Conservation (phyloP, 2,329 filamentous ascomycete species). For the Penicillium occitanis region DNA sequence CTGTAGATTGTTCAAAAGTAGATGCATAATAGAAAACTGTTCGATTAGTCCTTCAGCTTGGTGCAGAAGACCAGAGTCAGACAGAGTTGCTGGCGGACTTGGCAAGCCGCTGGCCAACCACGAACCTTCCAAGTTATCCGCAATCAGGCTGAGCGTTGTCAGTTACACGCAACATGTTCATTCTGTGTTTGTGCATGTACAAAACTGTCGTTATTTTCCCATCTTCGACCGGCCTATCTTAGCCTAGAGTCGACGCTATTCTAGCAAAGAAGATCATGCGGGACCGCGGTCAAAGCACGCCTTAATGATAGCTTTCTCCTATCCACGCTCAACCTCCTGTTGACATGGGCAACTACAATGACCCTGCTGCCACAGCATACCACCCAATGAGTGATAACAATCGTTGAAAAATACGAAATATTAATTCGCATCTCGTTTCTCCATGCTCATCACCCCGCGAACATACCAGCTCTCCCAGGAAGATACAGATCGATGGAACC, state of each 20-base stretch:
- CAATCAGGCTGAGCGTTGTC: background rate
- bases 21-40: background rate
- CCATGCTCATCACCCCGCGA: constrained; percentile 47
- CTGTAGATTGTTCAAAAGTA: background rate
- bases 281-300: constrained; percentile 7
- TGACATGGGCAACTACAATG: constrained; percentile 1
- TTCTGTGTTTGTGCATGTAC: background rate
- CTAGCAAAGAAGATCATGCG: background rate
- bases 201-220: background rate
- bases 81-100: background rate
- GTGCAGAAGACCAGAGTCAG: background rate
- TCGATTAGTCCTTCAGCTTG: background rate
- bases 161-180: background rate
- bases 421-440: constrained; percentile 12
- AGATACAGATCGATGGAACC: constrained; percentile 32
- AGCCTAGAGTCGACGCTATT: background rate
- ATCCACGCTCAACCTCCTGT: constrained; percentile 1
- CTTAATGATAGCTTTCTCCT: background rate
- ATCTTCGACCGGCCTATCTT: background rate
- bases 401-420: background rate
- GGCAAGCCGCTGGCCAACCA: background rate
- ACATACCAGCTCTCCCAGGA: constrained; percentile 44
- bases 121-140: background rate
- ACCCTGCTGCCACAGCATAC: background rate
- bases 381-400: background rate